Percentiles rank a stretch among this genome's conserved stretches.
These are phyloP conservation scores for Cicer arietinum DNA, from an alignment of 306 rosid genomes.

Conservation along the genomic window DNA sequence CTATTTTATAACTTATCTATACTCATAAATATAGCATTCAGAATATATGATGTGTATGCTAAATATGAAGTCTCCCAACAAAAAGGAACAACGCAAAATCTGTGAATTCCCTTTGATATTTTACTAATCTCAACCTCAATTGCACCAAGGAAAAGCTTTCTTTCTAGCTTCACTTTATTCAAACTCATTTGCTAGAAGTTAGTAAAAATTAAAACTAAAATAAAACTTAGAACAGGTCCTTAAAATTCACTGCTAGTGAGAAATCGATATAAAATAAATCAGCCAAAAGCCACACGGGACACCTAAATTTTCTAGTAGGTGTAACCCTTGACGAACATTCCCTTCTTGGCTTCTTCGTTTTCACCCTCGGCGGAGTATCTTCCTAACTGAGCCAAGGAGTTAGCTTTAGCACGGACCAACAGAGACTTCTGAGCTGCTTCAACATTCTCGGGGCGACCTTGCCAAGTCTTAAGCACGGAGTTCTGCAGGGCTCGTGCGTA, in stretches of 20 bases:
- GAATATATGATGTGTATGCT: background rate
- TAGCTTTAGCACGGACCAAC: conserved; percentile 93
- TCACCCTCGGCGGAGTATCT: conserved; percentile 88
- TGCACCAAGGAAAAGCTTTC: conserved; percentile 42
- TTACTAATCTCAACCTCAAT: conserved; percentile 13
- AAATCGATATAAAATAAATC: conserved; percentile 14
- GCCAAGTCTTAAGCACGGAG: conserved; percentile 94
- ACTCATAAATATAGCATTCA: too few species aligned
- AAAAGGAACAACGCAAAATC: conserved; percentile 23
- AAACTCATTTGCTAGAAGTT: conserved; percentile 46
- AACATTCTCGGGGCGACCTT: conserved; percentile 78
- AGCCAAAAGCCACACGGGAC: background rate
- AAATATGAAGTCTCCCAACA: conserved; percentile 4
- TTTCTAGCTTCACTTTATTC: conserved; percentile 60
- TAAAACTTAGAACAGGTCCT: conserved; percentile 28
- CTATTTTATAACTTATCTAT: too few species aligned
- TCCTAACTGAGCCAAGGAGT: conserved; percentile 96
- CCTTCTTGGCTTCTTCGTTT: conserved; percentile 82
- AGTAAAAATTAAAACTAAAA: conserved; percentile 10
- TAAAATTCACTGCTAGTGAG: conserved; percentile 31
- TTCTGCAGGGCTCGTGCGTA: conserved; percentile 97
- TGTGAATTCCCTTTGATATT: conserved; percentile 1
- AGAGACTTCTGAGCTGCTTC: conserved; percentile 86
- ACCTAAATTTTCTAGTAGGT: conserved; percentile 60
- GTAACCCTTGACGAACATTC: conserved; percentile 95